Conservation (phyloP, 257 asterid species). For the Scutellaria galericulata region DNA sequence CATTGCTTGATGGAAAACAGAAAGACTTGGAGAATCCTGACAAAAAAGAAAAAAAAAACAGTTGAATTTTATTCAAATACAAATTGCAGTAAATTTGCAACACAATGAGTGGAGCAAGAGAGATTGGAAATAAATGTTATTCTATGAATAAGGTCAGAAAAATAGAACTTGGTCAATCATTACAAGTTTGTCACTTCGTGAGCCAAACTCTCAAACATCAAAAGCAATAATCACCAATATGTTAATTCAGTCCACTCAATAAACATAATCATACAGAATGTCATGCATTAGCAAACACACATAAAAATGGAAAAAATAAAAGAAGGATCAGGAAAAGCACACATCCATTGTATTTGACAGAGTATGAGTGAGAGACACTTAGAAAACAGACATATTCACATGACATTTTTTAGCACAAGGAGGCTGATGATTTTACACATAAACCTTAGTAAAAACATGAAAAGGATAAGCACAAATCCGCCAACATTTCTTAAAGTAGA, state of each 20-base stretch:
- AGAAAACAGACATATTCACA: neutral
- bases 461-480: neutral
- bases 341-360: neutral
- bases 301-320: neutral
- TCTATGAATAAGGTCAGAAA: constrained; percentile 3
- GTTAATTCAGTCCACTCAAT: neutral
- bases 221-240: constrained; percentile 11
- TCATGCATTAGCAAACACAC: neutral
- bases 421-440: neutral
- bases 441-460: neutral
- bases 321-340: constrained; percentile 4
- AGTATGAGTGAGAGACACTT: neutral
- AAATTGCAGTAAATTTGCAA: neutral
- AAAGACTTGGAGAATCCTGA: constrained; percentile 59
- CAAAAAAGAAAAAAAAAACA: constrained; percentile 41
- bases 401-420: neutral
- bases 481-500: neutral
- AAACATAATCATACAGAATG: neutral
- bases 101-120: constrained; percentile 18
- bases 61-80: constrained; percentile 18
- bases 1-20: constrained; percentile 68
- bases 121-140: constrained; percentile 7
- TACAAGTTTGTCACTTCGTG: neutral
- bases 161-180: neutral
- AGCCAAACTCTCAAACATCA: constrained; percentile 12